Percentiles rank a stretch among this genome's conserved stretches.
Evolutionary conservation across 805 yeast species (phyloP).

Genomic region (Metschnikowia sp.): DNA sequence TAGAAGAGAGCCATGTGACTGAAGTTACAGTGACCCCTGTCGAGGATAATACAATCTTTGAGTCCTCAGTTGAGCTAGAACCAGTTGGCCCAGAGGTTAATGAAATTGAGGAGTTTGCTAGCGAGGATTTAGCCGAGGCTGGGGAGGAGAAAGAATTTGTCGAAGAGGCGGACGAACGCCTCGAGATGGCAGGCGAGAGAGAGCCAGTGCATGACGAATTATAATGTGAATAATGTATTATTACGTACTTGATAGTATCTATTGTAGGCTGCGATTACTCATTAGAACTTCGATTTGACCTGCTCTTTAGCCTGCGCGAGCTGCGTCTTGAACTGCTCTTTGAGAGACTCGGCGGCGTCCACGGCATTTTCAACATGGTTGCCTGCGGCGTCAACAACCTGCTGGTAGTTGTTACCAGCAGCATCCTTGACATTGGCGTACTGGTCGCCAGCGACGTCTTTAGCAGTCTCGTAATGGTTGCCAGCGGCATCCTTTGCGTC

Average conservation of each 20-base stretch:
- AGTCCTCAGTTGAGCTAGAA: too few relatives aligned
- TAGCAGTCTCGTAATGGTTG: slow-evolving; percentile 3
- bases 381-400: neutral
- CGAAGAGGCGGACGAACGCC: slow-evolving; percentile 10
- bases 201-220: slow-evolving; percentile 4
- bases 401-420: slow-evolving; percentile 1
- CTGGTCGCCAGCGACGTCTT: slow-evolving; percentile 1
- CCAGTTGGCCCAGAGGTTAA: too few relatives aligned
- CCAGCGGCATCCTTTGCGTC: slow-evolving; percentile 7
- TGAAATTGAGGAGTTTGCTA: too few relatives aligned
- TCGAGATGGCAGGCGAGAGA: slow-evolving; percentile 4
- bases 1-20: too few relatives aligned
- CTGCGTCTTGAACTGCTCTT: slow-evolving; percentile 10
- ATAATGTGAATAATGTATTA: neutral
- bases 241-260: neutral
- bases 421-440: slow-evolving; percentile 7
- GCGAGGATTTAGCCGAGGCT: neutral
- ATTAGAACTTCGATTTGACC: slow-evolving; percentile 16
- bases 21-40: too few relatives aligned
- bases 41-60: too few relatives aligned
- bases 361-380: neutral
- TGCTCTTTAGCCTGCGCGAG: slow-evolving; percentile 11
- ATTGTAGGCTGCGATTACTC: neutral
- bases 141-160: slow-evolving; percentile 9
- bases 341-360: slow-evolving; percentile 8